phyloP scores from a whole-genome alignment of 441 rosid genomes.

The Bocquillonia castaneifolia region DNA sequence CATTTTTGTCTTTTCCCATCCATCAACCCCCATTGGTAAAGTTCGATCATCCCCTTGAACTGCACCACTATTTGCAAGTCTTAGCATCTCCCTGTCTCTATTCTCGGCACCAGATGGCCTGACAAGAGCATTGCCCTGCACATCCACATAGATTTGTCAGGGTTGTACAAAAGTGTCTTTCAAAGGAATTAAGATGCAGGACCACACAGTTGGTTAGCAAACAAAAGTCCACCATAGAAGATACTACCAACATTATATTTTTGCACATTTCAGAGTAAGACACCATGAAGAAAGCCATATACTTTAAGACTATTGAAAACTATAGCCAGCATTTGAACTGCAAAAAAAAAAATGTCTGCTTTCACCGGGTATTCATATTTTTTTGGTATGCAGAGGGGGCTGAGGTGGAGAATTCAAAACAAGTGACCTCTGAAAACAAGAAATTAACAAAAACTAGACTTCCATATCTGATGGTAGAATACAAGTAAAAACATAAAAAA shows the following conservation, averaged over 20 bases:
- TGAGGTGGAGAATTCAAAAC: background rate
- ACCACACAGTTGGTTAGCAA: conserved; percentile 15
- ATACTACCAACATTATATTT: conserved; percentile 2
- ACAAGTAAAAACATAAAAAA: background rate
- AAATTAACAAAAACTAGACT: background rate
- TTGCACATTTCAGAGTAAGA: conserved; percentile 2
- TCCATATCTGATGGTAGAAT: background rate
- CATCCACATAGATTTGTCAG: conserved; percentile 55
- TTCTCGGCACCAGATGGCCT: conserved; percentile 67
- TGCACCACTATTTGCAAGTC: conserved; percentile 51
- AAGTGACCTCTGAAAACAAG: background rate
- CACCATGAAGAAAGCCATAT: background rate
- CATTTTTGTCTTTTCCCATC: conserved; percentile 97
- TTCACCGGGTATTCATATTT: background rate
- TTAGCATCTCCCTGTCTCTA: conserved; percentile 67
- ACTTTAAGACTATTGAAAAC: background rate
- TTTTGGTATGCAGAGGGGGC: background rate
- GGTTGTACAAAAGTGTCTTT: conserved; percentile 22
- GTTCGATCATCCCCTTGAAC: conserved; percentile 71
- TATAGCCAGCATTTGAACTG: background rate
- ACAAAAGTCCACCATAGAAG: conserved; percentile 7
- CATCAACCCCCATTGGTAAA: conserved; percentile 68
- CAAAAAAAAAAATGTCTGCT: background rate
- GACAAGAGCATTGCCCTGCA: conserved; percentile 56
- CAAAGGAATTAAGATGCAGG: conserved; percentile 20